These are phyloP conservation scores for Phytophthora citricola DNA, from an alignment of 352 stramenopile genomes.

Conservation along the genomic window DNA sequence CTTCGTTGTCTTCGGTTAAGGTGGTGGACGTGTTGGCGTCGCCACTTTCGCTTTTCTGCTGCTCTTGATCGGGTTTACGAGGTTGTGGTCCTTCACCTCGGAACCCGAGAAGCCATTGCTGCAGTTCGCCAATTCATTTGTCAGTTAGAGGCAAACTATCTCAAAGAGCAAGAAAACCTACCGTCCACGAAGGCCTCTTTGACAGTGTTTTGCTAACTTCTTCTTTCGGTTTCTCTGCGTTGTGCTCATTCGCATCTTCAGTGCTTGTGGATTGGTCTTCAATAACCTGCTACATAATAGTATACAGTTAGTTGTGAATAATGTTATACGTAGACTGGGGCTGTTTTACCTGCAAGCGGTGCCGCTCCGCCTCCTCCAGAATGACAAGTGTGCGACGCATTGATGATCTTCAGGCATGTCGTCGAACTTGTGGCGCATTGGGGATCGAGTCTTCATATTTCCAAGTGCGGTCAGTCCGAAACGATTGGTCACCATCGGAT, in stretches of 20 bases:
- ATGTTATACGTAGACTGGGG: background rate
- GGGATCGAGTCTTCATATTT: slow-evolving; percentile 71
- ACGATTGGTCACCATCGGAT: slow-evolving; percentile 52
- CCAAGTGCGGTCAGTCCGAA: slow-evolving; percentile 58
- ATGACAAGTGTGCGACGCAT: slow-evolving; percentile 57
- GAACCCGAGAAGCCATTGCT: slow-evolving; percentile 45
- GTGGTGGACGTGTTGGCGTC: slow-evolving; percentile 23
- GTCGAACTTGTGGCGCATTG: slow-evolving; percentile 72
- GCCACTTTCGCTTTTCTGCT: slow-evolving; percentile 18
- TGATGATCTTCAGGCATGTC: slow-evolving; percentile 54
- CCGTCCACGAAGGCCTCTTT: slow-evolving; percentile 32
- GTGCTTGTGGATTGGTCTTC: slow-evolving; percentile 22
- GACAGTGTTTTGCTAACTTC: slow-evolving; percentile 7
- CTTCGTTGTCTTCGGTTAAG: slow-evolving; percentile 23
- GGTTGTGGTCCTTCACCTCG: slow-evolving; percentile 1
- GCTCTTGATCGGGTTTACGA: slow-evolving; percentile 12
- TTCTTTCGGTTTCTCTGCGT: background rate
- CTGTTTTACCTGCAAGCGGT: slow-evolving; percentile 33
- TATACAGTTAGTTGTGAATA: background rate
- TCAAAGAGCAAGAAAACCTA: slow-evolving; percentile 11
- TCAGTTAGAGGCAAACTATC: too few relatives aligned
- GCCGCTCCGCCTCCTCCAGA: slow-evolving; percentile 47
- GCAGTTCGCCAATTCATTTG: background rate
- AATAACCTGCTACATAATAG: slow-evolving; percentile 14
- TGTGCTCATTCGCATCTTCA: slow-evolving; percentile 20